Base-by-base conservation (phyloP, 768 basidiomycete species). In the Lactarius evosmus region DNA sequence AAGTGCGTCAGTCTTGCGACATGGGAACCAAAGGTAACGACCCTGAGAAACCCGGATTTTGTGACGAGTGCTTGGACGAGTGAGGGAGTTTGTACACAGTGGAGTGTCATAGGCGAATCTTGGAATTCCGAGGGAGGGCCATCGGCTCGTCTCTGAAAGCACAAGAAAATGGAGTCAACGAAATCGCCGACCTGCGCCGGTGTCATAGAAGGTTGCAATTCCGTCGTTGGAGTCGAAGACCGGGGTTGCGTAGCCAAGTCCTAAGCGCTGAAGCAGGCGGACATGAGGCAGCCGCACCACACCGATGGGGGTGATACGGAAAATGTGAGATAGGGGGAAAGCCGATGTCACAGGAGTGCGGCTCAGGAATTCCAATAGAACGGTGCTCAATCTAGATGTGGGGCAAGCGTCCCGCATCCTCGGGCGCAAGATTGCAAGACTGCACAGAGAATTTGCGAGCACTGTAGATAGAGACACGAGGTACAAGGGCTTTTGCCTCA, bases 281-380 rank as follows among this genome's bases (percentile, higher is more conserved):
- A 60, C 66, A 67, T 67, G 66, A 65, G 66, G 66, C 30, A 55
- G 44, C 63, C 54, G 46, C 66, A 65, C 62, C 63, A 64, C 66
- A 46, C 44, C 38, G 53, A 58, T 64, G 66, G 58, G 34, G 57
- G 53, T 66, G 62, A 63, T 66, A 64, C 56, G 53, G 52, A 56
- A 60, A 58, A 52, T 40, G 57, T 50, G 66, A 44, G 58, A 67
- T 67, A 67, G 66, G 66, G 66, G 66, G 36, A 54, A 38, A n/a
- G 44, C 33, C 22, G 34, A 53, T 64, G 62, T 66, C 57, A 66
- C 54, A 65, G 62, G 52, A 49, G 34, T 25, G 46, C 34, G 61
- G 61, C 54, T 38, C 53, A 17, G 44, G 63, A 60, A 60, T 34
- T 51, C 59, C 40, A 46, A 60, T 56, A 51, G 63, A 65, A 65